phyloP scores from a whole-genome alignment of 2,329 filamentous ascomycete genomes.

The Daldinia sp. region DNA sequence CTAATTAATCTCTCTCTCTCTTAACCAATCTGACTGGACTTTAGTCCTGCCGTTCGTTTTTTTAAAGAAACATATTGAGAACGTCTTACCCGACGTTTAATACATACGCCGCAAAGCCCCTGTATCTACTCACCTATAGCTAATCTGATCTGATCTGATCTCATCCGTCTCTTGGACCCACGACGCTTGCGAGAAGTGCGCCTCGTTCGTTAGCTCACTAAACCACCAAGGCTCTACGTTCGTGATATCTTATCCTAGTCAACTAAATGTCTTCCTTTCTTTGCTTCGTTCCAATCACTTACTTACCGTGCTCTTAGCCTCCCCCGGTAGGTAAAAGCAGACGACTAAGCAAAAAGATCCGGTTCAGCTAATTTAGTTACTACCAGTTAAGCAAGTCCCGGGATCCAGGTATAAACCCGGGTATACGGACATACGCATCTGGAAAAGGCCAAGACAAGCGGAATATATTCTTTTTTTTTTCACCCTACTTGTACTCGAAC shows the following conservation, averaged over 20 bases:
- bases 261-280: constrained; percentile 12
- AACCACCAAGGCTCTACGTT: constrained; percentile 15
- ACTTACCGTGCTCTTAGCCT: constrained; percentile 11
- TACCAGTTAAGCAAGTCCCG: constrained; percentile 23
- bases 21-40: neutral
- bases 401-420: constrained; percentile 35
- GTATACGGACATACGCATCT: constrained; percentile 40
- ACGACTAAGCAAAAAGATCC: constrained; percentile 6
- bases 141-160: constrained; percentile 18
- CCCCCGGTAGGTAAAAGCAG: constrained; percentile 7
- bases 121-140: constrained; percentile 11
- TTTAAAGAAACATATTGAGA: neutral
- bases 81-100: constrained; percentile 16
- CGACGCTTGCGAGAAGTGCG: constrained; percentile 15
- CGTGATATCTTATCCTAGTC: constrained; percentile 16
- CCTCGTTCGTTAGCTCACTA: constrained; percentile 27
- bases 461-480: constrained; percentile 34
- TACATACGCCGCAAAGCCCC: constrained; percentile 17
- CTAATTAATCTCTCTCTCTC: constrained; percentile 9
- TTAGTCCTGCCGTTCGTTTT: constrained; percentile 30
- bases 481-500: constrained; percentile 17
- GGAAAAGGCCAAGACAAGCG: constrained; percentile 38
- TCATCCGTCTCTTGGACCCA: constrained; percentile 13
- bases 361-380: constrained; percentile 4
- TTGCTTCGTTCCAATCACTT: constrained; percentile 6